Percentiles rank a stretch among this genome's conserved stretches.
Evolutionary conservation across 257 asterid genomes (phyloP).

Genomic region (Mitragyna speciosa): DNA sequence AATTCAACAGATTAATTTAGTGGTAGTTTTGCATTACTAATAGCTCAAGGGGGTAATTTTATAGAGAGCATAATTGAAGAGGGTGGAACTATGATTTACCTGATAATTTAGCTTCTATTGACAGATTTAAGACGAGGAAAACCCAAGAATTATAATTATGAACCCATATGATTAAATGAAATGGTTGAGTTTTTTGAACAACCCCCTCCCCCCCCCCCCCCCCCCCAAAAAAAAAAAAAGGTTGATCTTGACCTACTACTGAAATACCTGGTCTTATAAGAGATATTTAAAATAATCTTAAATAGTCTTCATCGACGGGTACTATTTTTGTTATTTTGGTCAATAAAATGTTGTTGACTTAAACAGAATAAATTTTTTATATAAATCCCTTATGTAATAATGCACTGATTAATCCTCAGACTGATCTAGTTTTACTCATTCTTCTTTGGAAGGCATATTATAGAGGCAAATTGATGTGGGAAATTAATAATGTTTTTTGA

Average conservation of each 20-base stretch:
- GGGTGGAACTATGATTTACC: not conserved
- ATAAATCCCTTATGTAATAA: too few species aligned
- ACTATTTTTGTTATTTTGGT: not conserved
- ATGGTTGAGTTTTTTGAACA: not conserved
- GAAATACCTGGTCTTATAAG: not conserved
- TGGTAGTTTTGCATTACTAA: not conserved
- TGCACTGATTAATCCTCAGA: too few species aligned
- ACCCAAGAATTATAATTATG: not conserved
- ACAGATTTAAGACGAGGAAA: not conserved
- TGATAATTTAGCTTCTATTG: not conserved
- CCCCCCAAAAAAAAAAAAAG: too few species aligned
- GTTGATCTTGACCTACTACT: not conserved
- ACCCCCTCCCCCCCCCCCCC: too few species aligned
- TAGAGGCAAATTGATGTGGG: not conserved
- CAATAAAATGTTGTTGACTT: not conserved
- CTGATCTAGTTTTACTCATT: not conserved
- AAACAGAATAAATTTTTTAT: too few species aligned
- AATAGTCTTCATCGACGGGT: not conserved
- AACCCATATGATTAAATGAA: not conserved
- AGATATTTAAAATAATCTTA: not conserved
- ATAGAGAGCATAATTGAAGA: not conserved
- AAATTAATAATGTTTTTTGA: not conserved
- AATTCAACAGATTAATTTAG: too few species aligned
- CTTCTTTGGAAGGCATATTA: not conserved
- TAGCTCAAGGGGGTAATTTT: not conserved